Evolutionary conservation across 2,329 filamentous ascomycete genomes (phyloP).

Genomic region (Colletotrichum zoysiae): DNA sequence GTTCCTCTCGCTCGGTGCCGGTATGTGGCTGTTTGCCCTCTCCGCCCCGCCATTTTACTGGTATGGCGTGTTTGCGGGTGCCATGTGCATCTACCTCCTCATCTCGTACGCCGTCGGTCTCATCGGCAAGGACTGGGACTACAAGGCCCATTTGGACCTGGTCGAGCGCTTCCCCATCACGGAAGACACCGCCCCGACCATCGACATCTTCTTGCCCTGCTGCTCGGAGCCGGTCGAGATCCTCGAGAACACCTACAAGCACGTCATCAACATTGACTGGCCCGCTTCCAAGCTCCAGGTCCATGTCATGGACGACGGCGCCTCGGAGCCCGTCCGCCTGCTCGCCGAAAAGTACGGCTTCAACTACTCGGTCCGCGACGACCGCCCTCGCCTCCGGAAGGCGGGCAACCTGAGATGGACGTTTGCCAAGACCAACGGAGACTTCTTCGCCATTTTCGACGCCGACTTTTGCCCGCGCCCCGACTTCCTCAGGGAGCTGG

Average conservation of each 20-base stretch:
- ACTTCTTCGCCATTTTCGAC: slow-evolving; percentile 59
- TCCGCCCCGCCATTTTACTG: slow-evolving; percentile 52
- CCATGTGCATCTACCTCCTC: slow-evolving; percentile 56
- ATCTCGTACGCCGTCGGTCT: slow-evolving; percentile 57
- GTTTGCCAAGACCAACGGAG: slow-evolving; percentile 53
- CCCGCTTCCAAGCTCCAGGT: slow-evolving; percentile 53
- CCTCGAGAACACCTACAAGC: slow-evolving; percentile 53
- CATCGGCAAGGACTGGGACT: slow-evolving; percentile 55
- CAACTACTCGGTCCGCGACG: slow-evolving; percentile 55
- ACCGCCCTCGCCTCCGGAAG: slow-evolving; percentile 56
- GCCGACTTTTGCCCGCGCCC: slow-evolving; percentile 58
- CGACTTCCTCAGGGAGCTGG: slow-evolving; percentile 55
- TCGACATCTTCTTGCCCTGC: slow-evolving; percentile 57
- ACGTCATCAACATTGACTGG: slow-evolving; percentile 52
- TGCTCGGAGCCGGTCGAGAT: slow-evolving; percentile 58
- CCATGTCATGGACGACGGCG: slow-evolving; percentile 56
- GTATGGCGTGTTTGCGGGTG: slow-evolving; percentile 54
- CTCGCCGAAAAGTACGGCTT: slow-evolving; percentile 52
- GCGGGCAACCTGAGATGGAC: slow-evolving; percentile 58
- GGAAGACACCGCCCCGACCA: slow-evolving; percentile 51
- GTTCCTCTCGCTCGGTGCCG: slow-evolving; percentile 55
- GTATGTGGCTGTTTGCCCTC: slow-evolving; percentile 58
- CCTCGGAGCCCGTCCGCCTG: slow-evolving; percentile 47
- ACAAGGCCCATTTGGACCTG: slow-evolving; percentile 49
- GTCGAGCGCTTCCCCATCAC: slow-evolving; percentile 50